phyloP scores from a whole-genome alignment of 2,329 filamentous ascomycete genomes.

The Cladosporium austrohemisphaericum region DNA sequence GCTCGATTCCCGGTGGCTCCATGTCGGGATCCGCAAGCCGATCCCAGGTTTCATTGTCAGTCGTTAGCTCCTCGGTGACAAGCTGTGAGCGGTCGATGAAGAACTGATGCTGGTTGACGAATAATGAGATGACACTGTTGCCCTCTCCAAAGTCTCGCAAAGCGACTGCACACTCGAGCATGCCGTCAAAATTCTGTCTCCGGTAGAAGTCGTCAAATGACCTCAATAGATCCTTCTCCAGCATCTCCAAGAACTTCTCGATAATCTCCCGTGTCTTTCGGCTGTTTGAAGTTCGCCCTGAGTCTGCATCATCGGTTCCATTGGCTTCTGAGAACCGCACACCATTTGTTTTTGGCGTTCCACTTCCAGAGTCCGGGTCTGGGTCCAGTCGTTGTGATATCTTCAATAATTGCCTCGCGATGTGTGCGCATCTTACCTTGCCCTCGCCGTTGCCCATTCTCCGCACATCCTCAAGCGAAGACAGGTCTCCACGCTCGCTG shows the following conservation, averaged over 20 bases:
- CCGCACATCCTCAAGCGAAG: constrained; percentile 82
- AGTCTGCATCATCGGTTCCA: constrained; percentile 48
- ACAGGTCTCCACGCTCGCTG: constrained; percentile 80
- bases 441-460: constrained; percentile 81
- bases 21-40: constrained; percentile 89
- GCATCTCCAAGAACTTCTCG: constrained; percentile 91
- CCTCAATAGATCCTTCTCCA: constrained; percentile 91
- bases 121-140: constrained; percentile 88
- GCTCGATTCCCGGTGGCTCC: constrained; percentile 85
- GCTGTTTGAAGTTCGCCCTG: constrained; percentile 44
- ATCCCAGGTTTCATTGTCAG: constrained; percentile 76
- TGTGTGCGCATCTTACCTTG: constrained; percentile 90
- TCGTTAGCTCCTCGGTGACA: constrained; percentile 76
- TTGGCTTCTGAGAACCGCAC: constrained; percentile 32
- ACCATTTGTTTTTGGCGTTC: constrained; percentile 30
- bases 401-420: constrained; percentile 86
- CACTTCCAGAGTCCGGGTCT: constrained; percentile 40
- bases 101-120: constrained; percentile 98
- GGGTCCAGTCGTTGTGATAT: constrained; percentile 90
- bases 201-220: constrained; percentile 98
- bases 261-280: constrained; percentile 65
- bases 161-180: constrained; percentile 94
- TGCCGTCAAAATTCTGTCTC: constrained; percentile 92
- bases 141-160: constrained; percentile 95
- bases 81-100: constrained; percentile 96